Evolutionary conservation across 352 stramenopile genomes (phyloP), one percentile per base, ranked within the genome.

Genomic region (Phytopythium ostracodes): DNA sequence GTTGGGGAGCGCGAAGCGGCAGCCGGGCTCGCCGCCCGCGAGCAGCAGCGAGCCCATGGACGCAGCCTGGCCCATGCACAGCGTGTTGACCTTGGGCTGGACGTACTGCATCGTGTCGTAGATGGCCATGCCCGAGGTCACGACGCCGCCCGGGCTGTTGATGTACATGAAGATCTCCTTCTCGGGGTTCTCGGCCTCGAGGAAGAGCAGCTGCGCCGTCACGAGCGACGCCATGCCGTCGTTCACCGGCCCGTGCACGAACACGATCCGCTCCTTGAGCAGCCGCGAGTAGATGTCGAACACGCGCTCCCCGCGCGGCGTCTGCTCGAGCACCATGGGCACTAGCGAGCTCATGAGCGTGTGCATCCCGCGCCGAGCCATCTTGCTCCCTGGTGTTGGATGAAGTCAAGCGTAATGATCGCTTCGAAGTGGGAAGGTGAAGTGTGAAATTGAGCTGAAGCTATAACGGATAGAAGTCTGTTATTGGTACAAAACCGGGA

Each of bases 121-220:
- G 72, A 99, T 99, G 56, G 97, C 96, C 52, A 99, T 78, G 4
- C 97, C 97, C 35, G 96, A 96, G 66, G 96, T 98, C 63, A 99
- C 97, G 33, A 96, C 92, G 46, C 97, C 97, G 46, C 97, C 96
- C 29, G 97, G 97, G 67, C 89, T 99, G 81, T 99, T 99, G 67
- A 99, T 98, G 81, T 99, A 99, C 70, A 99, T 94, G 77, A 97
- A 99, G 67, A 99, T 97, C 63, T 98, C 96, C 81, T 99, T 99
- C 54, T 97, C 92, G 15, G 87, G 91, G 71, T 99, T 90, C 79
- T 99, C 97, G 24, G 88, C 89, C 72, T 98, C 96, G 65, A 99
- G 84, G 75, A 99, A 99, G 62, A 99, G 77, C 64, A 96, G 70
- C 68, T 96, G 87, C 56, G 87, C 84, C 11, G 87, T 93, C 64